Percentiles rank a stretch among this genome's conserved stretches.
Evolutionary conservation across 2,329 filamentous ascomycete genomes (phyloP).

Genomic region (Alternaria ethzedia): DNA sequence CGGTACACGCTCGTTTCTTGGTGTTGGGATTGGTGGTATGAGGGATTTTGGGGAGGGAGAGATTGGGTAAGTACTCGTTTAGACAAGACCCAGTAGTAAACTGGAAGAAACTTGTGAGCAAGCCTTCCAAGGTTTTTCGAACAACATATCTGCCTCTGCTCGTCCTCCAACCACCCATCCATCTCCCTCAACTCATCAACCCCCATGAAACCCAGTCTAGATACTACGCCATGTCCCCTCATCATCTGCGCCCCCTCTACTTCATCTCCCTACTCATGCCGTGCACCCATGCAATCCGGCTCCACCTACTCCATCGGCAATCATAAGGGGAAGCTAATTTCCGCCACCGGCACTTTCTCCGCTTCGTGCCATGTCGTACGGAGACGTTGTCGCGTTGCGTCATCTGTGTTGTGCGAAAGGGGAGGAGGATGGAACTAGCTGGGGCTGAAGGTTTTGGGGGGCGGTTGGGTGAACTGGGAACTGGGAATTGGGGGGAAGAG

Average conservation of each 20-base stretch:
- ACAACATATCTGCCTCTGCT: too few relatives aligned
- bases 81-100: fast-evolving
- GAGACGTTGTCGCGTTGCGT: not conserved
- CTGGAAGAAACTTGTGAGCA: fast-evolving
- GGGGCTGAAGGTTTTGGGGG: not conserved
- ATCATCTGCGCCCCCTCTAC: not conserved
- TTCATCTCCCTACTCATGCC: not conserved
- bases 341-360: not conserved
- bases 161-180: too few relatives aligned
- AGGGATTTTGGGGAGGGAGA: too few relatives aligned
- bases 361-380: not conserved
- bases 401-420: not conserved
- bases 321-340: not conserved
- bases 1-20: not conserved
- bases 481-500: too few relatives aligned
- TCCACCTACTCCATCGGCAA: not conserved
- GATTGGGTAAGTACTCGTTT: too few relatives aligned
- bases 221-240: not conserved
- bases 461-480: too few relatives aligned
- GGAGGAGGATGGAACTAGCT: not conserved
- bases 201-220: too few relatives aligned
- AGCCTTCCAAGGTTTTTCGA: too few relatives aligned
- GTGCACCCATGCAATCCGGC: not conserved
- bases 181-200: too few relatives aligned
- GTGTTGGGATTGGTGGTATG: not conserved